Conservation (phyloP, 345 rosid species). For the Capsella bursapastoris region DNA sequence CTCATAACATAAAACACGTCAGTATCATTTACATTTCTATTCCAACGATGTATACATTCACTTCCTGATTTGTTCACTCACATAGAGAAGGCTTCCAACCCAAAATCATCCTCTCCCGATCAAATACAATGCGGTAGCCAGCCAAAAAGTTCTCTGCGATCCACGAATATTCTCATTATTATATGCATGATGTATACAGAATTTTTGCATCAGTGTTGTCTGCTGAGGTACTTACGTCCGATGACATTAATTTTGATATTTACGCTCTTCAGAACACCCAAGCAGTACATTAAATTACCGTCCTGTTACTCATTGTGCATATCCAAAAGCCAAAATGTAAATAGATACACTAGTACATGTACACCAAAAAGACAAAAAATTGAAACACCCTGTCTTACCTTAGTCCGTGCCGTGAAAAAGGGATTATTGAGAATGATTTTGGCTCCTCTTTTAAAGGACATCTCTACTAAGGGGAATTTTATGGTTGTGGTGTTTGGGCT, state of each 20-base stretch:
- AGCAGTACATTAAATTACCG: constrained; percentile 52
- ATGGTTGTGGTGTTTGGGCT: constrained; percentile 48
- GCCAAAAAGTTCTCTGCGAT: constrained; percentile 75
- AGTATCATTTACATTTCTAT: background rate
- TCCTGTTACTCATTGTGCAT: constrained; percentile 46
- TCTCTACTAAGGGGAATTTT: constrained; percentile 44
- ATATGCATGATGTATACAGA: background rate
- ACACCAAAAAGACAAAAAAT: background rate
- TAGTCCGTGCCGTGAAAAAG: background rate
- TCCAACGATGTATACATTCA: background rate
- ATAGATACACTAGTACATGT: background rate
- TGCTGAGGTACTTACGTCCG: constrained; percentile 70
- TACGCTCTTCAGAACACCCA: constrained; percentile 63
- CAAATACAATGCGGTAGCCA: constrained; percentile 63
- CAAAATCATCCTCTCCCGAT: constrained; percentile 65
- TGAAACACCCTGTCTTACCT: constrained; percentile 28
- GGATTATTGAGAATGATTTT: constrained; percentile 27
- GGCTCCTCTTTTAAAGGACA: constrained; percentile 71
- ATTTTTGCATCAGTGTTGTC: background rate
- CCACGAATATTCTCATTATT: constrained; percentile 16
- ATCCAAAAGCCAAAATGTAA: constrained; percentile 9
- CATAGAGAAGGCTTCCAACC: constrained; percentile 74
- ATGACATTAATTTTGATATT: constrained; percentile 56
- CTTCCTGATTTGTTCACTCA: constrained; percentile 45
- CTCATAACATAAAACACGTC: constrained; percentile 3